Evolutionary conservation across 2,329 filamentous ascomycete species (phyloP), one percentile per base, ranked within the genome.

Genomic region (Mollisia scopiformis): DNA sequence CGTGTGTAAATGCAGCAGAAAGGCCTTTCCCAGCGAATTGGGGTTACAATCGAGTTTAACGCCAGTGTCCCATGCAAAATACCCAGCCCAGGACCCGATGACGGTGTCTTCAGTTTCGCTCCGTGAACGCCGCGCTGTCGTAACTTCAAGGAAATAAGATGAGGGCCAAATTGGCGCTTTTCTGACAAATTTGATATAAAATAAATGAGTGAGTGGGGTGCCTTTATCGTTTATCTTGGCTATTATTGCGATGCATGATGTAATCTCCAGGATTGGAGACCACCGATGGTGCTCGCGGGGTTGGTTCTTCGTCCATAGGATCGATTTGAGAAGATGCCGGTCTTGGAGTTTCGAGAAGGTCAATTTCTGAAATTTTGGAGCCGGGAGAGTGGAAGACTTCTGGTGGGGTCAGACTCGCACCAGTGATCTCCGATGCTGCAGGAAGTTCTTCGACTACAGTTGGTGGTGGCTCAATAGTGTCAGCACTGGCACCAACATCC

Each of bases 301-400:
- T 72, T 52, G 69, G 68, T 31, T 71, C 69, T 39, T 68, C 69
- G 31, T 71, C 69, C 39, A 65, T 57, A 7, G 58, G 41, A 28
- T 71, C 62, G 31, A 37, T 35, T 56, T 64, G 59, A 11, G 62
- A 55, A 6, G 60, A 55, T n/a, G 61, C 63, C 31, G 66, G 62
- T 39, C 65, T 71, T 6, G 72, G 71, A 16, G 72, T 74, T 47
- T 71, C 63, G 27, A 68, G 57, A 25, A 71, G 35, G 47, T 73
- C 71, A 43, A 69, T 65, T 16, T 66, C 62, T 23, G 49, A 37
- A 11, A 68, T 62, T 33, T 64, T 66, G 13, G 62, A 53, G 13
- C 65, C 62, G 7, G 64, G 65, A n/a, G 64, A 43, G 1, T 52
- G 58, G 54, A 72, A 71, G 2, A 62, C 27, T 27, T 72, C 68